Percentiles rank a stretch among this genome's conserved stretches.
These are phyloP conservation scores for Claviceps sp. DNA, from an alignment of 2,329 filamentous ascomycete species.

Conservation along the genomic window DNA sequence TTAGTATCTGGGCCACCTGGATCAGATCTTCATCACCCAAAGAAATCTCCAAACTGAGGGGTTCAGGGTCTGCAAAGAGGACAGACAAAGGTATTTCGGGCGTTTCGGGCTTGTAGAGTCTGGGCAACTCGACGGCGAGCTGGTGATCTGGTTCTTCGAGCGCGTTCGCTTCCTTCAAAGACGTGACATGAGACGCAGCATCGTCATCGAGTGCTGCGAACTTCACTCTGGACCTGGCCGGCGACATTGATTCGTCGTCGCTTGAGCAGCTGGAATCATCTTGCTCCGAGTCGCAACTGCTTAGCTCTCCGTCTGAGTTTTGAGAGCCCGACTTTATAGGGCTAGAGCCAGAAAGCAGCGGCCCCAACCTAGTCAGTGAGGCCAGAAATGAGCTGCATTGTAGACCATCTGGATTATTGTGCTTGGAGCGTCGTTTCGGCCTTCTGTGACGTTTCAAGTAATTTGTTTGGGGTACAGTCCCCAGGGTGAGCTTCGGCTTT, in stretches of 20 bases:
- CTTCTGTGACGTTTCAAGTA: constrained; percentile 36
- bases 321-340: constrained; percentile 23
- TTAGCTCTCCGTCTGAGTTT: constrained; percentile 32
- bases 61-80: constrained; percentile 48
- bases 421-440: constrained; percentile 22
- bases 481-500: constrained; percentile 16
- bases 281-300: constrained; percentile 40
- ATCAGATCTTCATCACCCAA: constrained; percentile 48
- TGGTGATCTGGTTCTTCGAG: constrained; percentile 33
- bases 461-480: constrained; percentile 30
- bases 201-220: constrained; percentile 36
- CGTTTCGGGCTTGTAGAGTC: constrained; percentile 32
- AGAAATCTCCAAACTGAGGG: constrained; percentile 30
- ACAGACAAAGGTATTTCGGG: constrained; percentile 37
- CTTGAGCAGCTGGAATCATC: constrained; percentile 39
- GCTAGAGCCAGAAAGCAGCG: constrained; percentile 16
- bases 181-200: constrained; percentile 36
- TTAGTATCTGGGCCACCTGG: constrained; percentile 56
- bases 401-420: constrained; percentile 8
- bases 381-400: constrained; percentile 15
- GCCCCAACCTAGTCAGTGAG: constrained; percentile 14
- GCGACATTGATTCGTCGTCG: constrained; percentile 35
- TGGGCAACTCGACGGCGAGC: constrained; percentile 34
- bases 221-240: constrained; percentile 34
- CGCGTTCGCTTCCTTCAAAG: constrained; percentile 34